phyloP scores from a whole-genome alignment of 805 yeast genomes.

The Grigorovia humatica region DNA sequence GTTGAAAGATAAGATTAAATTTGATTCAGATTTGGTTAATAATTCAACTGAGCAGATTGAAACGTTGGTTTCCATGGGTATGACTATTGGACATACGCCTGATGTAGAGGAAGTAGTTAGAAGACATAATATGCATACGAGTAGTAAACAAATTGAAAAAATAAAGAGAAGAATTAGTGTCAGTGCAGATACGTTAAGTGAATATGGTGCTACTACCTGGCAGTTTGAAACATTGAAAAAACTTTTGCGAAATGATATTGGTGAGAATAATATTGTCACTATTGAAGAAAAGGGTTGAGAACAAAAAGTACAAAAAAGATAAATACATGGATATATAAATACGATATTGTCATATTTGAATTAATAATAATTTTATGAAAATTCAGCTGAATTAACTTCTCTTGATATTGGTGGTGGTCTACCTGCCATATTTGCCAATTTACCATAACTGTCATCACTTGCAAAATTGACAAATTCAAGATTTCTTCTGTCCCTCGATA shows the following conservation, averaged over 20 bases:
- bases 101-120: conserved; percentile 41
- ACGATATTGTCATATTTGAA: background rate
- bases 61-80: conserved; percentile 80
- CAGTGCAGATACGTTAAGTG: conserved; percentile 13
- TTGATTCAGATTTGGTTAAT: conserved; percentile 63
- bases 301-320: too few relatives aligned
- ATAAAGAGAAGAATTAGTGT: conserved; percentile 24
- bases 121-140: conserved; percentile 29
- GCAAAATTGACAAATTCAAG: conserved; percentile 42
- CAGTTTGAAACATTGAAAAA: conserved; percentile 18
- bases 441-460: conserved; percentile 52
- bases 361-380: background rate
- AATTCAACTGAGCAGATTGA: conserved; percentile 68
- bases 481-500: conserved; percentile 33
- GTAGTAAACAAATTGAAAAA: conserved; percentile 18
- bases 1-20: conserved; percentile 37
- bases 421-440: conserved; percentile 41
- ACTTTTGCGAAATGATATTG: conserved; percentile 5
- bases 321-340: background rate
- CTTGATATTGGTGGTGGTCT: conserved; percentile 38
- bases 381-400: conserved; percentile 1
- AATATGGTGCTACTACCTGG: conserved; percentile 20
- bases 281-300: background rate
- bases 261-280: background rate
- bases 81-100: conserved; percentile 74